Conservation (phyloP, 352 stramenopile genomes). For the Proteromonas lacertae region DNA sequence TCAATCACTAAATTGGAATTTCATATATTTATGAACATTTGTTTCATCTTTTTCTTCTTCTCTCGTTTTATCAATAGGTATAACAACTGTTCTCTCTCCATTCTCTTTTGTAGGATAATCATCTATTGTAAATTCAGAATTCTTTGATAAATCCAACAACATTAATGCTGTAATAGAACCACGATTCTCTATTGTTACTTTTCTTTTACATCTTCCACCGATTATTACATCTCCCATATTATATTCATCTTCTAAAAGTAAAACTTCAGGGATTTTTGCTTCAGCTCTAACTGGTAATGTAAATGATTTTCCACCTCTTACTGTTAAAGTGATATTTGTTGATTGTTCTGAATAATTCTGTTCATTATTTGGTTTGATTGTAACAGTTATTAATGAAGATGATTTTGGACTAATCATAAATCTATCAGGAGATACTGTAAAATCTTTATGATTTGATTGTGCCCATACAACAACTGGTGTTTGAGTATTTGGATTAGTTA, state of each 20-base stretch:
- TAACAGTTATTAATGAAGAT: too few relatives aligned
- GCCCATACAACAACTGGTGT: too few relatives aligned
- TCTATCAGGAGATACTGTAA: too few relatives aligned
- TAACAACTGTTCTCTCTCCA: too few relatives aligned
- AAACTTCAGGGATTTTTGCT: conserved; percentile 27
- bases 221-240: conserved; percentile 37
- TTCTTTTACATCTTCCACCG: conserved; percentile 21
- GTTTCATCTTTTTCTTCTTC: background rate
- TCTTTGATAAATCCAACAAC: conserved; percentile 25
- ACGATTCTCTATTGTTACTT: conserved; percentile 30
- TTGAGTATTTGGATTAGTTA: too few relatives aligned
- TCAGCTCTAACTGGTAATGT: background rate
- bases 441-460: too few relatives aligned
- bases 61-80: too few relatives aligned
- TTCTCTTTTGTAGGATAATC: too few relatives aligned
- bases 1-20: too few relatives aligned
- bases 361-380: too few relatives aligned
- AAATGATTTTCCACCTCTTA: background rate
- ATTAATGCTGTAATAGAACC: conserved; percentile 28
- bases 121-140: conserved; percentile 27
- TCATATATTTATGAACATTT: background rate
- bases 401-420: too few relatives aligned
- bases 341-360: too few relatives aligned
- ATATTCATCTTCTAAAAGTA: conserved; percentile 13
- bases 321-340: background rate